phyloP scores from a whole-genome alignment of 2,329 filamentous ascomycete genomes.

The Drechslerella dactyloides region DNA sequence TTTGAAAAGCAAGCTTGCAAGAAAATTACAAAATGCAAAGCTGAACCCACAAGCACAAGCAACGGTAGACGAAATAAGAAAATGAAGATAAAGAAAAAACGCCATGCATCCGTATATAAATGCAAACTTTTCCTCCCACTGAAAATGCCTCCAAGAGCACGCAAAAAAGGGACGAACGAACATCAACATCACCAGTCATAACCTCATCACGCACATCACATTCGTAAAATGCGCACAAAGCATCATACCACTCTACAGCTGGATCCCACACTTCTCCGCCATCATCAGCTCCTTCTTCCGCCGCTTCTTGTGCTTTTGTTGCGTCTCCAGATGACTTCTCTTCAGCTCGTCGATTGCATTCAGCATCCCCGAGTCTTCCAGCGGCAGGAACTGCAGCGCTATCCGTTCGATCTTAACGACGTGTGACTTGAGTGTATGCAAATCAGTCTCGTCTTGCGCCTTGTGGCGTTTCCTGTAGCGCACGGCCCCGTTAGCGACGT shows the following conservation, averaged over 20 bases:
- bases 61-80: background rate
- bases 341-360: constrained; percentile 48
- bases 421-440: constrained; percentile 36
- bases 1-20: too few species aligned
- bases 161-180: background rate
- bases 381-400: constrained; percentile 42
- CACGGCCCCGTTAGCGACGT: background rate
- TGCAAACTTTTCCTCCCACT: constrained; percentile 7
- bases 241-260: constrained; percentile 3
- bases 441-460: constrained; percentile 40
- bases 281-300: constrained; percentile 45
- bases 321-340: constrained; percentile 42
- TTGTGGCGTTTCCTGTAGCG: constrained; percentile 45
- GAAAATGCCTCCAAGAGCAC: background rate
- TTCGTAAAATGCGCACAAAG: background rate
- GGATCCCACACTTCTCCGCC: constrained; percentile 43
- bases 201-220: constrained; percentile 1
- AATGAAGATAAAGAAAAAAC: constrained; percentile 6
- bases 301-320: constrained; percentile 48
- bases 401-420: constrained; percentile 48
- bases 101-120: constrained; percentile 3
- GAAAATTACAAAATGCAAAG: background rate
- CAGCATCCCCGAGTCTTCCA: constrained; percentile 47
- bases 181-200: background rate
- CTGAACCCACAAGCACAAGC: background rate